A percentile compares a stretch with the other conserved stretches of the same genome.
Conservation (phyloP, 2,329 filamentous ascomycete species). For the Penicillium brevicompactum region DNA sequence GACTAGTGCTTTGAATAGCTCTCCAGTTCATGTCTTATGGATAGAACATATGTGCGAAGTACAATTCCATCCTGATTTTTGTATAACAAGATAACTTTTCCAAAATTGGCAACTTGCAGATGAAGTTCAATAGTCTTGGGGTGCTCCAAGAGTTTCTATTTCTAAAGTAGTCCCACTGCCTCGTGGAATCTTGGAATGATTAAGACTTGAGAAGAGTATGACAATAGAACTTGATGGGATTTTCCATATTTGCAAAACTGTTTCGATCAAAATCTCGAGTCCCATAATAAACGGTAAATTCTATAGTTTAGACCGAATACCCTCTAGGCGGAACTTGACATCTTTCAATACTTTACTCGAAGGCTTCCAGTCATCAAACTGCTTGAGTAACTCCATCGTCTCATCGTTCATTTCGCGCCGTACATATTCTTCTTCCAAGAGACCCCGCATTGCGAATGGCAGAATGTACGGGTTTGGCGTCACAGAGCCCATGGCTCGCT, state of each 20-base stretch:
- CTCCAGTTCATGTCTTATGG: neutral
- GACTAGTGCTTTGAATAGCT: neutral
- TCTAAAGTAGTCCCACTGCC: too few relatives aligned
- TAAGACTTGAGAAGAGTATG: too few relatives aligned
- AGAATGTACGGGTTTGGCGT: constrained; percentile 81
- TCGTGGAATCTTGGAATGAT: too few relatives aligned
- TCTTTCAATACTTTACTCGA: constrained; percentile 89
- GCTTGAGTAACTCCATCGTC: constrained; percentile 73
- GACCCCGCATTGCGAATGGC: constrained; percentile 91
- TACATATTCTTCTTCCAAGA: constrained; percentile 89
- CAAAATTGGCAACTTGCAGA: too few relatives aligned
- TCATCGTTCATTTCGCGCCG: constrained; percentile 77
- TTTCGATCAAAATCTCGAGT: neutral
- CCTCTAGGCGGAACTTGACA: constrained; percentile 92
- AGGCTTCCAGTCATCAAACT: constrained; percentile 95
- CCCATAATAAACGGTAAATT: constrained; percentile 5
- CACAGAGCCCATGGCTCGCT: constrained; percentile 48
- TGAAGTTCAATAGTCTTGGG: too few relatives aligned
- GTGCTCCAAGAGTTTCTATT: too few relatives aligned
- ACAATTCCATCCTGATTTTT: too few relatives aligned
- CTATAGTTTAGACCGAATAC: constrained; percentile 79
- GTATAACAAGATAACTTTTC: too few relatives aligned
- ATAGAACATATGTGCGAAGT: too few relatives aligned
- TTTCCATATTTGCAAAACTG: neutral
- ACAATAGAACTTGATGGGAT: neutral